A percentile compares a stretch with the other conserved stretches of the same genome.
Conservation (phyloP, 1,284 basidiomycete genomes). For the Sporisorium exsertum region DNA sequence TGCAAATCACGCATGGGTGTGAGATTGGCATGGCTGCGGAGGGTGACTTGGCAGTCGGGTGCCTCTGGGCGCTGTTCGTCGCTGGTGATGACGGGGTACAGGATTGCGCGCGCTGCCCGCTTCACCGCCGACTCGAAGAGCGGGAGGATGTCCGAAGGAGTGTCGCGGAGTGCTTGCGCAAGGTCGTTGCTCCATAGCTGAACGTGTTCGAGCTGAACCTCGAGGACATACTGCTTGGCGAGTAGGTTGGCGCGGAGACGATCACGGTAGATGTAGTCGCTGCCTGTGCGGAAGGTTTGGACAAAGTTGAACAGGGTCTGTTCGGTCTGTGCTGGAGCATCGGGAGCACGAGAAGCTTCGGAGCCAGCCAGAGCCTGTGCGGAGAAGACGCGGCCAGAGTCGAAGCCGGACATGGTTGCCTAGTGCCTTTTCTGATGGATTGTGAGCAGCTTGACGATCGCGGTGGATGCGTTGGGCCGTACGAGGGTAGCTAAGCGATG, state of each 20-base stretch:
- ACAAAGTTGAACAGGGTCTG: constrained; percentile 67
- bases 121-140: constrained; percentile 71
- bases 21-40: constrained; percentile 85
- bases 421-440: too few relatives aligned
- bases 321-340: constrained; percentile 67
- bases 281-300: constrained; percentile 66
- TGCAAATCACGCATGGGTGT: constrained; percentile 86
- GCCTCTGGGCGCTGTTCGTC: constrained; percentile 58
- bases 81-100: constrained; percentile 62
- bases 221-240: constrained; percentile 88
- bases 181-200: constrained; percentile 92
- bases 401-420: constrained; percentile 67
- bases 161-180: constrained; percentile 88
- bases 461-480: background rate
- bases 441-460: background rate
- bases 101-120: constrained; percentile 63
- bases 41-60: constrained; percentile 87
- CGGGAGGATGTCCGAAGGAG: constrained; percentile 88
- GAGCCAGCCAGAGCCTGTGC: constrained; percentile 64
- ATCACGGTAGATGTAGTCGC: constrained; percentile 76
- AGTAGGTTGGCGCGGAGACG: constrained; percentile 89
- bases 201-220: constrained; percentile 91
- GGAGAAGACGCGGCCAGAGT: constrained; percentile 64
- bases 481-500: too few relatives aligned
- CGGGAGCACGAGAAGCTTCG: constrained; percentile 60